Percentiles rank a stretch among this genome's conserved stretches.
phyloP scores from a whole-genome alignment of 139 green algal genomes.

The Picochlorum sp. region DNA sequence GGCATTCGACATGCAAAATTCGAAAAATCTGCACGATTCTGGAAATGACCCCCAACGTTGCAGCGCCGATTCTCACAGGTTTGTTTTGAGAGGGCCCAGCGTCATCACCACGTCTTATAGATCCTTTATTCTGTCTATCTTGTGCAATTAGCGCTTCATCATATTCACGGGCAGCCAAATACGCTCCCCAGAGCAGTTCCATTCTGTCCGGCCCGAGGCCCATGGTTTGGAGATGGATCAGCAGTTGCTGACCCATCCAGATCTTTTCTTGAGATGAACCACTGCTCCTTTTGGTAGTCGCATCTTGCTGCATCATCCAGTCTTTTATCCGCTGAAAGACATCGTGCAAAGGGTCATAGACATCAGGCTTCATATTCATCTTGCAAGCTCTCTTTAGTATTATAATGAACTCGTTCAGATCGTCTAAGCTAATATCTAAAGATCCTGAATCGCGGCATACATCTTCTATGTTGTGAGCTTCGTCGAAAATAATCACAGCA shows the following conservation, averaged over 20 bases:
- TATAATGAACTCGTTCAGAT: conserved; percentile 34
- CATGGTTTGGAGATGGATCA: conserved; percentile 27
- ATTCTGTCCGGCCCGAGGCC: conserved; percentile 19
- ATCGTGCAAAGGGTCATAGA: conserved; percentile 41
- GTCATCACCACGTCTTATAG: not conserved
- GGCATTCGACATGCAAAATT: conserved; percentile 51
- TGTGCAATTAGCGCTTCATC: conserved; percentile 31
- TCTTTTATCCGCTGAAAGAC: conserved; percentile 9
- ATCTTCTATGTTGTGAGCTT: conserved; percentile 98
- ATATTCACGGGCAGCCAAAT: conserved; percentile 35
- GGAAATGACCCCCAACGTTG: conserved; percentile 49
- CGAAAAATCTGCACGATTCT: conserved; percentile 55
- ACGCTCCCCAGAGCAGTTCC: conserved; percentile 33
- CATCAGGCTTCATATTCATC: conserved; percentile 22
- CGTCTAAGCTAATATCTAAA: conserved; percentile 49
- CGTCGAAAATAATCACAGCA: conserved; percentile 87
- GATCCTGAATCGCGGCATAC: conserved; percentile 37
- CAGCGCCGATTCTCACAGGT: conserved; percentile 12
- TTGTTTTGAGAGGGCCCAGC: not conserved
- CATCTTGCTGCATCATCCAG: conserved; percentile 1
- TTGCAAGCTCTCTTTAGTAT: conserved; percentile 14
- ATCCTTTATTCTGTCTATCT: not conserved
- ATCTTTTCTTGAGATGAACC: conserved; percentile 2
- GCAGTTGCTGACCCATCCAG: conserved; percentile 19
- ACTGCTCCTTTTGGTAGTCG: conserved; percentile 4